Evolutionary conservation across 192 early-diverging fungal species (phyloP).

Genomic region (Endogone sp.): DNA sequence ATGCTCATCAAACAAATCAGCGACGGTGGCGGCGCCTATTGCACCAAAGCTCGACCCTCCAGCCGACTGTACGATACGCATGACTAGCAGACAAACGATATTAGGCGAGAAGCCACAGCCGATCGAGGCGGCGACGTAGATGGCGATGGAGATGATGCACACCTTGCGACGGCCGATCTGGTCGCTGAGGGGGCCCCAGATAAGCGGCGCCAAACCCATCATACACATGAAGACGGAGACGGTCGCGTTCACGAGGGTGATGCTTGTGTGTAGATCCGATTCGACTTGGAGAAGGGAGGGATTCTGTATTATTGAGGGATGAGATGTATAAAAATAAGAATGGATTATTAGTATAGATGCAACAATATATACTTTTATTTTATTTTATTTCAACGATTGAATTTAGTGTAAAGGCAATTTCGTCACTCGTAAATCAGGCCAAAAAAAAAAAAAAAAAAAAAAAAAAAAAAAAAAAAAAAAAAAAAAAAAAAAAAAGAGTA

Average conservation of each 20-base stretch:
- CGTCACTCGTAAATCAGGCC: too few relatives aligned
- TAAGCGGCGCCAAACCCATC: background rate
- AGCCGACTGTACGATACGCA: slow-evolving; percentile 40
- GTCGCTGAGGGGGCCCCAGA: background rate
- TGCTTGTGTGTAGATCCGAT: too few relatives aligned
- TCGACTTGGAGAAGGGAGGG: too few relatives aligned
- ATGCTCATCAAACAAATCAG: slow-evolving; percentile 22
- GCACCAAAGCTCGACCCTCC: slow-evolving; percentile 39
- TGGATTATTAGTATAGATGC: too few relatives aligned
- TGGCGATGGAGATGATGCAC: slow-evolving; percentile 16
- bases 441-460: too few relatives aligned
- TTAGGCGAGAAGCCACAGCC: slow-evolving; percentile 35
- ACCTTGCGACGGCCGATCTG: background rate
- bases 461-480: too few relatives aligned
- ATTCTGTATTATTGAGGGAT: too few relatives aligned
- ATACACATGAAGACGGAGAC: background rate
- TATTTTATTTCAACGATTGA: too few relatives aligned
- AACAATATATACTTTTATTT: too few relatives aligned
- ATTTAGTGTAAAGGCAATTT: too few relatives aligned
- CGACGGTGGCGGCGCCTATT: slow-evolving; percentile 39
- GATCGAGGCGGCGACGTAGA: slow-evolving; percentile 40
- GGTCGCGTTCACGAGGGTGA: background rate
- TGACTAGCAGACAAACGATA: slow-evolving; percentile 29
- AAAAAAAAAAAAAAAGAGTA: too few relatives aligned
- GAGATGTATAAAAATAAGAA: too few relatives aligned